phyloP scores from a whole-genome alignment of 352 stramenopile genomes.

The Globisporangium echinulatum region DNA sequence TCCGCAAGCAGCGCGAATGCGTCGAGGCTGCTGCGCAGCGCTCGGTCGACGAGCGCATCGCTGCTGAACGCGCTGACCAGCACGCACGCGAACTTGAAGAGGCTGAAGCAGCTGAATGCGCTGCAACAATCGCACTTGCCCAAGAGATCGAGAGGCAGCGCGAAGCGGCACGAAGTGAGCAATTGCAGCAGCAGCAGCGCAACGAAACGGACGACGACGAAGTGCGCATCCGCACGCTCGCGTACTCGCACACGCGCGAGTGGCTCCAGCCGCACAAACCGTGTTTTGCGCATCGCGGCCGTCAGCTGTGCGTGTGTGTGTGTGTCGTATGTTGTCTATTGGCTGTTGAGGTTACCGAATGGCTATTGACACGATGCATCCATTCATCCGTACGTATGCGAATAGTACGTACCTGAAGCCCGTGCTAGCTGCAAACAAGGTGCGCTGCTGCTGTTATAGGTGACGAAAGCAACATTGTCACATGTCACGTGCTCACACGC shows the following conservation, averaged over 20 bases:
- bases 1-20: conserved; percentile 18
- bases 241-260: conserved; percentile 49
- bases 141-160: conserved; percentile 18
- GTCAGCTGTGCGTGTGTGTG: conserved; percentile 32
- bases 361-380: neutral
- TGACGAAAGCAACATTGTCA: neutral
- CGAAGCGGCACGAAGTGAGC: conserved; percentile 17
- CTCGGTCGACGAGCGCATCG: conserved; percentile 1
- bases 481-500: too few species aligned
- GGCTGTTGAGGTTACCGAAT: neutral
- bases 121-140: conserved; percentile 9
- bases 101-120: conserved; percentile 4
- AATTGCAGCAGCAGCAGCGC: conserved; percentile 26
- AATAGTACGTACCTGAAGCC: conserved; percentile 48
- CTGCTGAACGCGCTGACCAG: conserved; percentile 7
- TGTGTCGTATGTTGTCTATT: neutral
- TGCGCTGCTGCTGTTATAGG: neutral
- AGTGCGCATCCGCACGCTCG: conserved; percentile 47
- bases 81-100: conserved; percentile 4
- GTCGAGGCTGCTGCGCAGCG: conserved; percentile 16
- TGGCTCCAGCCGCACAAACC: conserved; percentile 63
- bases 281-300: conserved; percentile 50
- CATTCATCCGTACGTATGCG: neutral
- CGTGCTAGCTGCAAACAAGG: conserved; percentile 28
- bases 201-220: conserved; percentile 55